Base-by-base conservation (phyloP, 306 rosid species). In the Cicer cuneatum region DNA sequence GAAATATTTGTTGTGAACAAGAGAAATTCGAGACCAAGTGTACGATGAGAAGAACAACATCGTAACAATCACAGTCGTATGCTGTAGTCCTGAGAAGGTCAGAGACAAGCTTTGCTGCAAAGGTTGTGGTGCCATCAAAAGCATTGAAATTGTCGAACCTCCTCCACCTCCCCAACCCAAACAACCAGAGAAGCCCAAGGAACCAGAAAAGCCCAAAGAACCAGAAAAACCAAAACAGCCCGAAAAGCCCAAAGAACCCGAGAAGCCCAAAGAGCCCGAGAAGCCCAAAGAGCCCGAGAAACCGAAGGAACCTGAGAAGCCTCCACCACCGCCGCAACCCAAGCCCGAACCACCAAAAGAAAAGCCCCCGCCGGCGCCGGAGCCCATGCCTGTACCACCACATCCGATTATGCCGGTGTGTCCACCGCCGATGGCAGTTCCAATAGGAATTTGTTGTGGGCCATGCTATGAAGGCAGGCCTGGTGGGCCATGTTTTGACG, bases 21-120 rank as follows among this genome's bases (percentile, higher is more conserved):
- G 68, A 93, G 97, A 93, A 87, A 91, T 93, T 77, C 94, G 80
- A 86, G 94, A 93, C 86, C 91, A 91, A 83, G 61, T 40, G 18
- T 93, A 80, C 72, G 88, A 91, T 15, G 91, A 89, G 80, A 88
- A 91, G 88, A 21, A 86, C 2, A 82, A 87, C 81, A n/a, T 37
- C 0, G 97, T 93, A 41, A 53, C 72, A 1, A 86, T 91, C 86
- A 84, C 61, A 66, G 98, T 93, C 40, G 90, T 88, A 1, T 93
- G 96, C 48, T 91, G 96, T 45, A 71, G n/a, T 54, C 98, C 97
- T 0, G 97, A 91, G 65, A 93, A 80, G 83, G 24, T 93, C 1
- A 84, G 88, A 64, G 88, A 87, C 37, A 83, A 85, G 74, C 66
- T 91, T 42, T 83, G 90, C 29, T 71, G 78, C 82, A 89, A 89